Conservation (phyloP, 23 red algal genomes). For the Pyropia yezoensis region DNA sequence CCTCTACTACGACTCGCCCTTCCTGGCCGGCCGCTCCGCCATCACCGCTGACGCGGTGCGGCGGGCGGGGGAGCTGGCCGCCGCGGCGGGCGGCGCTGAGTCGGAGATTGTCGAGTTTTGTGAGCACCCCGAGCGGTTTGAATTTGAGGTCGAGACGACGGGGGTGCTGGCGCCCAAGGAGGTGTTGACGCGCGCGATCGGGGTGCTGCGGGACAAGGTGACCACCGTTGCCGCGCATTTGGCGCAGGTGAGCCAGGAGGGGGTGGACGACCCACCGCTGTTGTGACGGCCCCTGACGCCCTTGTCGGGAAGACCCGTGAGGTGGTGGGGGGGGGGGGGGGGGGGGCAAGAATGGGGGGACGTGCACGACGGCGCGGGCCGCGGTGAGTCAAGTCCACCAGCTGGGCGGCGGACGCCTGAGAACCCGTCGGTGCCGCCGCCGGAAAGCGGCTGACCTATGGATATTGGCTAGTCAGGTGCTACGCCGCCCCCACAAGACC, state of each 20-base stretch:
- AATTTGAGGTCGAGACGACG: conserved; percentile 60
- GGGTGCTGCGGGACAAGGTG: conserved; percentile 22
- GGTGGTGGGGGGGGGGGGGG: no score
- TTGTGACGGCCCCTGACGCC: no score
- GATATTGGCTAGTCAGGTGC: no score
- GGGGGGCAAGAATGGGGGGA: no score
- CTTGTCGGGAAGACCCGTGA: no score
- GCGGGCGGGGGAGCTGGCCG: conserved; percentile 33
- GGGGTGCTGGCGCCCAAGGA: conserved; percentile 31
- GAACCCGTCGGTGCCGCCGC: no score
- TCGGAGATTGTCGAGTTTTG: conserved; percentile 43
- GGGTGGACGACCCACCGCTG: neutral
- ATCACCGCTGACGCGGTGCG: conserved; percentile 50
- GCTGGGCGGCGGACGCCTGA: no score
- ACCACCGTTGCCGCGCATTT: conserved; percentile 5
- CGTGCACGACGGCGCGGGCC: no score
- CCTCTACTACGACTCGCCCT: conserved; percentile 48
- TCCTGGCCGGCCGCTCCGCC: conserved; percentile 38
- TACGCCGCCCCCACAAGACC: no score
- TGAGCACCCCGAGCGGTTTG: conserved; percentile 36
- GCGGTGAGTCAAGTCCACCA: no score
- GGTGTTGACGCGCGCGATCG: conserved; percentile 34
- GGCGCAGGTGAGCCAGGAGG: conserved; percentile 4
- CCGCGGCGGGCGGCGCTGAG: conserved; percentile 21
- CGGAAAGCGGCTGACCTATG: no score